phyloP scores from a whole-genome alignment of 768 basidiomycete genomes.

The Chalciporus chontae region DNA sequence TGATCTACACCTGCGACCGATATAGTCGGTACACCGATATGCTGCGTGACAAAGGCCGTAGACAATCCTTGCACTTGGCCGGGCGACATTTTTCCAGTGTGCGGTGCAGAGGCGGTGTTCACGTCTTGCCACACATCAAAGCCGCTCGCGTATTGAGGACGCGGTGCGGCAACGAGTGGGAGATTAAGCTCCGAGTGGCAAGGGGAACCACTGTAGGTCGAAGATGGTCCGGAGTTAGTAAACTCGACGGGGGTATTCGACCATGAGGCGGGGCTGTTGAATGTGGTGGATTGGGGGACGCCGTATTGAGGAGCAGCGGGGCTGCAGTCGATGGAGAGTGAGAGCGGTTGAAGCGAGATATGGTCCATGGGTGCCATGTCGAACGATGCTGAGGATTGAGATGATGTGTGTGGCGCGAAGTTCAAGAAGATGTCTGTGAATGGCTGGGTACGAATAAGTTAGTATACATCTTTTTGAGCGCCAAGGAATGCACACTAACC shows the following conservation, averaged over 20 bases:
- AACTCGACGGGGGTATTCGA: conserved; percentile 12
- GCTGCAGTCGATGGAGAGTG: conserved; percentile 7
- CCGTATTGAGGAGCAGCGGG: conserved; percentile 8
- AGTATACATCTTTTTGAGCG: background rate
- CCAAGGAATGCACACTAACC: conserved; percentile 6
- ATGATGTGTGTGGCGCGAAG: conserved; percentile 19
- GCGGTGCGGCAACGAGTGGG: conserved; percentile 30
- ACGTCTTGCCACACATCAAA: conserved; percentile 24
- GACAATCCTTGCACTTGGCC: conserved; percentile 1
- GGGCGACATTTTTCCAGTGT: background rate
- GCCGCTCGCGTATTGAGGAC: conserved; percentile 16
- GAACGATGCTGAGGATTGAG: conserved; percentile 7
- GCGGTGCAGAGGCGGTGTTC: background rate
- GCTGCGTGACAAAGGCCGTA: conserved; percentile 1
- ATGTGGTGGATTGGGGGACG: conserved; percentile 3
- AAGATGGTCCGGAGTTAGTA: conserved; percentile 35
- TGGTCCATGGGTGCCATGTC: conserved; percentile 27
- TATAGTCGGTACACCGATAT: background rate
- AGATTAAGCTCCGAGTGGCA: conserved; percentile 28
- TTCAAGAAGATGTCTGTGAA: conserved; percentile 25
- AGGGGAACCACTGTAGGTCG: conserved; percentile 43
- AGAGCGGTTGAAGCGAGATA: conserved; percentile 18
- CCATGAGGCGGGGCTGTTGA: conserved; percentile 10
- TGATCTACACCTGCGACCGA: conserved; percentile 10
- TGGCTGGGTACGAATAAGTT: conserved; percentile 9